phyloP scores from a whole-genome alignment of 176 grass and related monocot genomes.

The Aegilops tauschii region DNA sequence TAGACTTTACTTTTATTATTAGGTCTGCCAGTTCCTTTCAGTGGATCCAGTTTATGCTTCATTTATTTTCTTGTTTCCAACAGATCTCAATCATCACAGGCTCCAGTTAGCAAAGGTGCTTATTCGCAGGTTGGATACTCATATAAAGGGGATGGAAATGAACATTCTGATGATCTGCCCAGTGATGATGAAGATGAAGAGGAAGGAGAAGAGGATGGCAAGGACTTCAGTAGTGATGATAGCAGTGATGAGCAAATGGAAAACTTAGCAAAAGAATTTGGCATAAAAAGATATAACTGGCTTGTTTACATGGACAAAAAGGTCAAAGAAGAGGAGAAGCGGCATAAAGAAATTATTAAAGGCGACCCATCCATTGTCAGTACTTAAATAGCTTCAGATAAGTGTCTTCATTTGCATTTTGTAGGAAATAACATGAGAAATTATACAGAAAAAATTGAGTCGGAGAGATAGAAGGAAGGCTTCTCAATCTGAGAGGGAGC shows the following conservation, averaged over 20 bases:
- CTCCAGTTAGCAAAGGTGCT: conserved; percentile 77
- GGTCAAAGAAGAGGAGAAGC: conserved; percentile 89
- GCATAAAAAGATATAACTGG: conserved; percentile 94
- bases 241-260: conserved; percentile 95
- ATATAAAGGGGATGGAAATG: conserved; percentile 71
- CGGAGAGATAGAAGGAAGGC: conserved; percentile 95
- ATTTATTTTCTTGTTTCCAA: conserved; percentile 19
- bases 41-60: not conserved
- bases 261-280: conserved; percentile 93
- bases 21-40: conserved; percentile 10
- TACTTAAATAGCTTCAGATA: conserved; percentile 11
- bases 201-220: conserved; percentile 70
- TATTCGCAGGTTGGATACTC: conserved; percentile 98
- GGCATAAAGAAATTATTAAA: conserved; percentile 93
- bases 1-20: conserved; percentile 4
- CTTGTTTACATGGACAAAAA: conserved; percentile 98
- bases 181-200: conserved; percentile 87
- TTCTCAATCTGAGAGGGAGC: conserved; percentile 94
- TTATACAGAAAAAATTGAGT: conserved; percentile 86
- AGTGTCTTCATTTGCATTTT: not conserved
- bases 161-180: conserved; percentile 63
- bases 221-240: conserved; percentile 98
- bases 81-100: conserved; percentile 75
- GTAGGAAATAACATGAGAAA: conserved; percentile 33
- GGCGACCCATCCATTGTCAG: conserved; percentile 94